These are phyloP conservation scores for Penicillium bialowiezense DNA, from an alignment of 495 filamentous ascomycete species.

Conservation along the genomic window DNA sequence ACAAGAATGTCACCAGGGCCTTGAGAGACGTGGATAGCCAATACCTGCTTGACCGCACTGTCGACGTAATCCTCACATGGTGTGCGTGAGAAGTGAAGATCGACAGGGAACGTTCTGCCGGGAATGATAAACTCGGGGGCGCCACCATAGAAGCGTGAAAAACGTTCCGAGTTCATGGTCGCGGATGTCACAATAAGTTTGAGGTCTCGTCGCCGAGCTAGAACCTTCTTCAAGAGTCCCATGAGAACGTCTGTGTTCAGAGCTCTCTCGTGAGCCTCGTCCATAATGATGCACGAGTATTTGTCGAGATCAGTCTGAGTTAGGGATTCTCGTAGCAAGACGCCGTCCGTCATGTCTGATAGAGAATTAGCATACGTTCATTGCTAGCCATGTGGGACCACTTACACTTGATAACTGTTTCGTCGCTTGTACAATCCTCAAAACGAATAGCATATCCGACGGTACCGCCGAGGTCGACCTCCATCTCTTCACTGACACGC, in stretches of 20 bases:
- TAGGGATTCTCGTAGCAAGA: conserved; percentile 88
- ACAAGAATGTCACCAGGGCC: conserved; percentile 90
- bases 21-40: conserved; percentile 96
- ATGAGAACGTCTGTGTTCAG: conserved; percentile 97
- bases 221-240: conserved; percentile 95
- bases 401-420: conserved; percentile 88
- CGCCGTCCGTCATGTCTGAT: conserved; percentile 93
- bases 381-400: conserved; percentile 1
- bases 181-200: conserved; percentile 98
- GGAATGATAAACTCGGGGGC: conserved; percentile 97
- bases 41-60: conserved; percentile 90
- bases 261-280: conserved; percentile 96
- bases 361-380: conserved; percentile 17
- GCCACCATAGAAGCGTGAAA: conserved; percentile 95
- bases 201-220: conserved; percentile 83
- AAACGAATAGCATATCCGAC: conserved; percentile 99
- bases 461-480: conserved; percentile 80
- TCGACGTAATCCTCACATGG: conserved; percentile 98
- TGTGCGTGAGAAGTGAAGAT: conserved; percentile 91
- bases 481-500: conserved; percentile 98
- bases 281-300: conserved; percentile 99
- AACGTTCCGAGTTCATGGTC: conserved; percentile 97
- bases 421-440: conserved; percentile 93
- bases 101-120: conserved; percentile 94
- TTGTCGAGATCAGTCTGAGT: conserved; percentile 89